These are phyloP conservation scores for Nannochloropsis oceanica DNA, from an alignment of 108 stramenopile genomes.

Conservation along the genomic window DNA sequence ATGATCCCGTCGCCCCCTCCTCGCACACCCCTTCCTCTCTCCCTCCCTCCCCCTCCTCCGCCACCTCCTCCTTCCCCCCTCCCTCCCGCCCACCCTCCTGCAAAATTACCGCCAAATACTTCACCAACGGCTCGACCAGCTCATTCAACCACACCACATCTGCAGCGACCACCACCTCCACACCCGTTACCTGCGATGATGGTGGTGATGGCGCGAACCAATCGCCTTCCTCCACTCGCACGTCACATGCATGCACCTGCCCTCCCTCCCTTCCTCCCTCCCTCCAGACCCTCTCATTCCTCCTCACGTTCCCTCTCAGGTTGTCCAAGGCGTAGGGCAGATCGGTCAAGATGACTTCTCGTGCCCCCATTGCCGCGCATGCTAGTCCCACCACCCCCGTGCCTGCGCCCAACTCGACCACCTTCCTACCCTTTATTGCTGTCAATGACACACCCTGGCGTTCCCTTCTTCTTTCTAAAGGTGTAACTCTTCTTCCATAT, in stretches of 20 bases:
- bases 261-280: not conserved
- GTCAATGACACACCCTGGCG: not conserved
- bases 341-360: slow-evolving; percentile 19
- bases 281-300: not conserved
- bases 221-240: slow-evolving; percentile 11
- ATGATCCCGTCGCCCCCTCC: not conserved
- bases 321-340: slow-evolving; percentile 26
- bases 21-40: not conserved
- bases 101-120: not conserved
- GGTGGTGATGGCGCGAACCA: slow-evolving; percentile 1
- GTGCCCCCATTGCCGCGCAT: slow-evolving; percentile 3
- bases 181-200: not conserved
- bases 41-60: not conserved
- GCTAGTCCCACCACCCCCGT: slow-evolving; percentile 26
- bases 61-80: not conserved
- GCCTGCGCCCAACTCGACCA: slow-evolving; percentile 25
- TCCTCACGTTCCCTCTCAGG: slow-evolving; percentile 1
- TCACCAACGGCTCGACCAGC: slow-evolving; percentile 16
- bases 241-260: not conserved
- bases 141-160: slow-evolving; percentile 28
- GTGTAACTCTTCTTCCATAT: not conserved
- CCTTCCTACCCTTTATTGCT: not conserved
- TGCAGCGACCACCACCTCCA: slow-evolving; percentile 25
- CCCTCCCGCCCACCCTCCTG: not conserved
- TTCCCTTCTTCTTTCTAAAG: not conserved